Evolutionary conservation across 345 rosid genomes (phyloP).

Genomic region (Bruguiera gymnorhiza): DNA sequence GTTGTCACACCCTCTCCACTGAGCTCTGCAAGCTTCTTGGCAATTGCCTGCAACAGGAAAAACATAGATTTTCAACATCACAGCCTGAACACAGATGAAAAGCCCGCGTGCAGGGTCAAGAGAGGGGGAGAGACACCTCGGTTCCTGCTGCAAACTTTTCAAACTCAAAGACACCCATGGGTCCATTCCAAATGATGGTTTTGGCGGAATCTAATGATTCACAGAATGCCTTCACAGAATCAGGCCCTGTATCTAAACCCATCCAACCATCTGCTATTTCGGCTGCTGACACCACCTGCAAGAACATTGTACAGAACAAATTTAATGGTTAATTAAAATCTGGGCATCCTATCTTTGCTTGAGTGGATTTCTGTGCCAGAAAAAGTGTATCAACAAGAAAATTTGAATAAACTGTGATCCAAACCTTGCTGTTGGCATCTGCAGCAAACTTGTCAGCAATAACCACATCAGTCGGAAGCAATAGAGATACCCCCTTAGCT

Average conservation of each 20-base stretch:
- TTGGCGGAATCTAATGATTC: slow-evolving; percentile 66
- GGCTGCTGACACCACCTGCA: slow-evolving; percentile 74
- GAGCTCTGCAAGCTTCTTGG: slow-evolving; percentile 81
- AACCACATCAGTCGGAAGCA: slow-evolving; percentile 79
- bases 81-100: not conserved
- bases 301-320: slow-evolving; percentile 8
- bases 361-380: too few species aligned
- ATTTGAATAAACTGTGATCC: not conserved
- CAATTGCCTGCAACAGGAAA: slow-evolving; percentile 56
- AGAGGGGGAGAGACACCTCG: slow-evolving; percentile 41
- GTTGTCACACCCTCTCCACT: slow-evolving; percentile 87
- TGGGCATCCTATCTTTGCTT: too few species aligned
- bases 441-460: slow-evolving; percentile 89
- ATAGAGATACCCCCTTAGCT: slow-evolving; percentile 71
- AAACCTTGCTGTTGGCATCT: slow-evolving; percentile 89
- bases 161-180: slow-evolving; percentile 95
- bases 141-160: slow-evolving; percentile 91
- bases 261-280: slow-evolving; percentile 90
- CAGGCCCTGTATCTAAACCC: slow-evolving; percentile 95
- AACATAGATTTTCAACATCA: not conserved
- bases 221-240: slow-evolving; percentile 63
- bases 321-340: not conserved
- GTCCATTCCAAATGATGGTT: slow-evolving; percentile 95
- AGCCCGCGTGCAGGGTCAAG: not conserved
- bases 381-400: not conserved